Base-by-base conservation (phyloP, 108 stramenopile genomes). In the Bacterosira constricta region DNA sequence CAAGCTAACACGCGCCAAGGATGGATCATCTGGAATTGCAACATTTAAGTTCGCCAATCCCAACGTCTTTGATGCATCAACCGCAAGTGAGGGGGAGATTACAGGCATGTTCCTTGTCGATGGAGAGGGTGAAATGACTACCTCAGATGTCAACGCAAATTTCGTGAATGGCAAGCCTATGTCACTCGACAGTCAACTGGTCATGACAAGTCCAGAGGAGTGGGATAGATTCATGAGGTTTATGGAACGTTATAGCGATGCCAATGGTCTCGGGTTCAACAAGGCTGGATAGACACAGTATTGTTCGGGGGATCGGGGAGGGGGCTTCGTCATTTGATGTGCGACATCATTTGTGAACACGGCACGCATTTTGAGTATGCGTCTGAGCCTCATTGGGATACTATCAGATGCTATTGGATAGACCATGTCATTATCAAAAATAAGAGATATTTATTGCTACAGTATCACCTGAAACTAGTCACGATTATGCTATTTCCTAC, bases 151-250 rank as follows among this genome's bases (percentile, higher is more conserved):
- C 41, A 90, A 88, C 73, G 91, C 91, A 29, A 55, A 76, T 39
- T 93, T 93, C 53, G 51, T 79, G 47, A 90, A 90, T 63, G 91
- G 91, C 23, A 93, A 93, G 55, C 91, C 91, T n/a, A 80, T 87
- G 80, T 49, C 75, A 13, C 90, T 93, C 71, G 87, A 85, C 52
- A 79, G 86, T 29, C 65, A 71, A 1, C 79, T 85, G 55, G 70
- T 90, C 31, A 84, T 93, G 88, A 80, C 55, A 32, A 87, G 84
- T 57, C 91, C 91, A 17, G 85, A 66, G 46, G 85, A 87, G 54
- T 93, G 91, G 91, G 87, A 93, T 56, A 66, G 91, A 66, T 93
- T 93, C 73, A 93, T 93, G 91, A 70, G 91, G 60, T 93, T 93
- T 69, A 90, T 93, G 91, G 87, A 90, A 52, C 61, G 84, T 42